These are phyloP conservation scores for Solanum chmielewskii DNA, from an alignment of 257 asterid species.

Conservation along the genomic window DNA sequence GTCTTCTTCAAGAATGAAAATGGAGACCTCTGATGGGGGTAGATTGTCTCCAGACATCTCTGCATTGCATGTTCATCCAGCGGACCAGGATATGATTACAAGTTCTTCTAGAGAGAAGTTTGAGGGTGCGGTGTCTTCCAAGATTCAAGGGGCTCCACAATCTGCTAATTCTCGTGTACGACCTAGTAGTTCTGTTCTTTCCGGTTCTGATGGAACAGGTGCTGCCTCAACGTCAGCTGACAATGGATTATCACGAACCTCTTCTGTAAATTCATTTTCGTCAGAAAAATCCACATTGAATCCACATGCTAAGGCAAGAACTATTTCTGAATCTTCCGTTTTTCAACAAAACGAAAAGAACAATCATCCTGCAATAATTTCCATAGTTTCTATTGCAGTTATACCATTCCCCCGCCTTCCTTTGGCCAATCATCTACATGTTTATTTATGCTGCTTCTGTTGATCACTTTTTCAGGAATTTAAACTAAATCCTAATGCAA, in stretches of 20 bases:
- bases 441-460: background rate
- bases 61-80: slow-evolving; percentile 47
- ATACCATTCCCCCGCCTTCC: background rate
- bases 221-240: slow-evolving; percentile 29
- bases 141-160: slow-evolving; percentile 10
- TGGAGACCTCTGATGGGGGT: slow-evolving; percentile 37
- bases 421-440: background rate
- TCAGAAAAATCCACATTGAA: slow-evolving; percentile 81
- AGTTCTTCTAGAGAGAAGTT: background rate
- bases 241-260: slow-evolving; percentile 67
- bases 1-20: slow-evolving; percentile 10
- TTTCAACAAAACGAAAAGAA: background rate
- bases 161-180: slow-evolving; percentile 22
- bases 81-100: slow-evolving; percentile 33
- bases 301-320: slow-evolving; percentile 84
- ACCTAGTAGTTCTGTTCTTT: slow-evolving; percentile 52
- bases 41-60: slow-evolving; percentile 56
- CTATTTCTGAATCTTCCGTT: background rate
- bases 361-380: background rate
- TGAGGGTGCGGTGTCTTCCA: background rate
- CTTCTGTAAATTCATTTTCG: slow-evolving; percentile 71
- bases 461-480: slow-evolving; percentile 49
- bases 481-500: slow-evolving; percentile 82
- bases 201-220: slow-evolving; percentile 65
- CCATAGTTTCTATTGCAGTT: background rate